phyloP scores from a whole-genome alignment of 177 flowering plant genomes.

The Vitis hybrid region DNA sequence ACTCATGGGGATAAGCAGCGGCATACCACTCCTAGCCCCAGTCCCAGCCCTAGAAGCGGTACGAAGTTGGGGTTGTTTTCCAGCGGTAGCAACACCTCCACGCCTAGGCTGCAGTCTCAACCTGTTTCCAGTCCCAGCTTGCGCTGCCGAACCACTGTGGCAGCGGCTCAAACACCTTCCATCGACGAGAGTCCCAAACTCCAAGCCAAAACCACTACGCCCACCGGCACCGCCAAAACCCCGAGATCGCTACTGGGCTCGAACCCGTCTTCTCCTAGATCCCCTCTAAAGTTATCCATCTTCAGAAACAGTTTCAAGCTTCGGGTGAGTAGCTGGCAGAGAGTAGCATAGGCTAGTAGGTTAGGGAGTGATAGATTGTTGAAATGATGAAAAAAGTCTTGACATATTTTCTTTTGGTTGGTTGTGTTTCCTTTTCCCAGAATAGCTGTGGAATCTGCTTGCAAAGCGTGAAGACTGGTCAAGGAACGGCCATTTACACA shows the following conservation, averaged over 20 bases:
- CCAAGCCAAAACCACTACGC: too few species aligned
- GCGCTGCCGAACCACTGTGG: too few species aligned
- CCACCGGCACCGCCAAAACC: too few species aligned
- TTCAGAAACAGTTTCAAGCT: constrained; percentile 45
- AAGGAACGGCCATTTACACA: constrained; percentile 54
- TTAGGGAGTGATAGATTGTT: too few species aligned
- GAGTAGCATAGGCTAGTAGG: neutral
- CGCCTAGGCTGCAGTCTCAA: too few species aligned
- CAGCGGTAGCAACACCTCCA: constrained; percentile 27
- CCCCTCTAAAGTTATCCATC: constrained; percentile 45
- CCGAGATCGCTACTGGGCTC: too few species aligned
- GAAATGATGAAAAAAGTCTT: neutral
- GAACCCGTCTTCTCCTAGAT: constrained; percentile 35
- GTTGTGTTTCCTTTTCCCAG: constrained; percentile 23
- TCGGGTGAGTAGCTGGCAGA: constrained; percentile 24
- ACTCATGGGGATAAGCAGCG: constrained; percentile 17
- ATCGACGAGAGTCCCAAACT: too few species aligned
- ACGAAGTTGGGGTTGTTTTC: constrained; percentile 29
- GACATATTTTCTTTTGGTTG: neutral
- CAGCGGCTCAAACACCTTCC: too few species aligned
- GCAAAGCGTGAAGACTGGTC: constrained; percentile 40
- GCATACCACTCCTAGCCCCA: constrained; percentile 17
- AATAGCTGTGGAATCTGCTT: constrained; percentile 49
- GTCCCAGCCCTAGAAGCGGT: constrained; percentile 28
- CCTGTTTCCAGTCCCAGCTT: too few species aligned